Base-by-base conservation (phyloP, 768 basidiomycete species). In the Erythrobasidium yunnanense region DNA sequence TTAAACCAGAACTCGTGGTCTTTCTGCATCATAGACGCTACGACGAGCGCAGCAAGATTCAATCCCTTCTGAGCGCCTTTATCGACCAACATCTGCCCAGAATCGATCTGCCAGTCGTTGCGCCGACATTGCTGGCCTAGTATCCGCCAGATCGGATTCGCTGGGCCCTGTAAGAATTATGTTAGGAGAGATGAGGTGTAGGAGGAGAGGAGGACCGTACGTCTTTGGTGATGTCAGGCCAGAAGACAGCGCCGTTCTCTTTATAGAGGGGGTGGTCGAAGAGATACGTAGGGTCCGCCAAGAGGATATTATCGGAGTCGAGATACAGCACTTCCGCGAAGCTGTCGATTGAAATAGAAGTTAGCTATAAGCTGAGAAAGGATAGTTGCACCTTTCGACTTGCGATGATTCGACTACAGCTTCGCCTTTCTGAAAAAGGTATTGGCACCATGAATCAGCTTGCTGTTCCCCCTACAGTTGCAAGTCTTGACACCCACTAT, bases 141-240 rank as follows among this genome's bases (percentile, higher is more conserved):
- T 30, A 77, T 42, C 20, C 78, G 72, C 76, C 77, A 80, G 66
- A 80, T 76, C 18, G 78, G 76, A 67, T 80, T 80, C 13, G 60
- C 33, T 75, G 73, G 17, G 76, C 76, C 74, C 68, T n/a, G 35
- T 22, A 6, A 17, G 34, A 29, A 30, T 53, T 33, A 50, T 62
- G 42, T 45, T 38, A 22, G 49, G 15, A 2, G 17, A n/a, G n/a
- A 25, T 20, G 11, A 0, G 42, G 1, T 5, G 13, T 6, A 23
- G 20, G 35, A 0, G 1, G 7, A 17, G 11, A 11, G 1, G 33
- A 66, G 69, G 25, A 0, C 72, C 73, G 66, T 47, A 77, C 74
- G 62, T 79, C 78, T 63, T 77, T 78, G 46, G 75, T 77, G 35
- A 78, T 68, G 68, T 80, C 79, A 2, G 79, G 78, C 78, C 78